A percentile compares a stretch with the other conserved stretches of the same genome.
Conservation (phyloP, 148 eudicot genomes). For the Tetragonia tetragonoides region DNA sequence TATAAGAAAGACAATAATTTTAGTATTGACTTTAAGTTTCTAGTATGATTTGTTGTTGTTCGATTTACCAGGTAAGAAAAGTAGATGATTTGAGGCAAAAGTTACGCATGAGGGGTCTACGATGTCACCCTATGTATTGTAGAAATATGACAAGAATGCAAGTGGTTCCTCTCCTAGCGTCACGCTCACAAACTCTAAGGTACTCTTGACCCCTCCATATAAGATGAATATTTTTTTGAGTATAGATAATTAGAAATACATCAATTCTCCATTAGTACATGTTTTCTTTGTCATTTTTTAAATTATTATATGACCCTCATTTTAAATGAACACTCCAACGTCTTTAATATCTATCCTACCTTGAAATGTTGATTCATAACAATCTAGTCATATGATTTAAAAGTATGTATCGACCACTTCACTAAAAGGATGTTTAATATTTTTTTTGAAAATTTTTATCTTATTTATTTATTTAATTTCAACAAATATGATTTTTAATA, state of each 20-base stretch:
- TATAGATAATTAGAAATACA: no score
- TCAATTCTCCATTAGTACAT: no score
- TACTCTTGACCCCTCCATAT: slow-evolving; percentile 1
- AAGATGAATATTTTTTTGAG: no score
- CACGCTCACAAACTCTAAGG: slow-evolving; percentile 81
- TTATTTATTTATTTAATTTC: neutral
- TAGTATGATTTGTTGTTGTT: neutral
- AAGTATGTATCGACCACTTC: no score
- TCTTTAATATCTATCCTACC: no score
- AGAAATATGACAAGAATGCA: slow-evolving; percentile 72
- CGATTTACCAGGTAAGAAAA: slow-evolving; percentile 51
- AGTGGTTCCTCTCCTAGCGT: slow-evolving; percentile 74
- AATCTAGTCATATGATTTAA: no score
- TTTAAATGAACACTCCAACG: no score
- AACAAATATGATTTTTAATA: no score
- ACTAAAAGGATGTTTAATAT: no score
- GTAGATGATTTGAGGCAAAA: slow-evolving; percentile 75
- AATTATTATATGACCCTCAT: no score
- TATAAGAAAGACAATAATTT: neutral
- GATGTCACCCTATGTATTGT: slow-evolving; percentile 83
- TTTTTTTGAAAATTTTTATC: neutral
- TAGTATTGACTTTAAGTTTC: neutral
- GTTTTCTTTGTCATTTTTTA: no score
- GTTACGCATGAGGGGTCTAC: slow-evolving; percentile 75
- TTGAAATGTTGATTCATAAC: no score